Conservation (phyloP, 352 stramenopile species). For the Globisporangium polare region DNA sequence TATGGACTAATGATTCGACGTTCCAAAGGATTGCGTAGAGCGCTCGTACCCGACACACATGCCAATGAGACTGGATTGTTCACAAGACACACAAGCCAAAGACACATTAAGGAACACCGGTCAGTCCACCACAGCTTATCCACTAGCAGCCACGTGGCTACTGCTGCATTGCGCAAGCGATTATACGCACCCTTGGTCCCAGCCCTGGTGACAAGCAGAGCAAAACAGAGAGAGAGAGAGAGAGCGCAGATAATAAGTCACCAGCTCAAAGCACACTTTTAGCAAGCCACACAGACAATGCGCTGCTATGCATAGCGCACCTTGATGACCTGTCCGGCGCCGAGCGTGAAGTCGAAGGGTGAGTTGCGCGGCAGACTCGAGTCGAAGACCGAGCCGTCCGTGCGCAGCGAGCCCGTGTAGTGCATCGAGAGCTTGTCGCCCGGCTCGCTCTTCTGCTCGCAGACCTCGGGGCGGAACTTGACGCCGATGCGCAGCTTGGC, state of each 20-base stretch:
- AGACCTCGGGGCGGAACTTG: slow-evolving; percentile 71
- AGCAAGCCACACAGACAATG: not conserved
- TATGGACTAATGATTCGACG: not conserved
- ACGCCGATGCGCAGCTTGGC: slow-evolving; percentile 73
- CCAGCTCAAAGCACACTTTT: too few relatives aligned
- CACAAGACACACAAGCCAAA: slow-evolving; percentile 10
- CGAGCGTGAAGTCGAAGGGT: slow-evolving; percentile 95
- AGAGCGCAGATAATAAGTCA: too few relatives aligned
- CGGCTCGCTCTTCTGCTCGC: slow-evolving; percentile 62
- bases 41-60: slow-evolving; percentile 80
- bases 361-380: slow-evolving; percentile 92
- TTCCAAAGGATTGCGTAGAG: not conserved
- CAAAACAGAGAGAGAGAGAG: too few relatives aligned
- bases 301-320: slow-evolving; percentile 18
- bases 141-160: not conserved
- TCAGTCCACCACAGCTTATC: not conserved
- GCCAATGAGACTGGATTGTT: slow-evolving; percentile 53
- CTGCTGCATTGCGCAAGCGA: not conserved
- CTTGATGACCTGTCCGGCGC: slow-evolving; percentile 94
- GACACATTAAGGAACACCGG: slow-evolving; percentile 5
- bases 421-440: slow-evolving; percentile 93
- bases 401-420: slow-evolving; percentile 94
- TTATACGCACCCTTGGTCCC: slow-evolving; percentile 65
- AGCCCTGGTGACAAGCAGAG: slow-evolving; percentile 31
- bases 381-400: slow-evolving; percentile 97